Percentiles rank a stretch among this genome's conserved stretches.
Evolutionary conservation across 768 basidiomycete species (phyloP).

Genomic region (Hericium coralloides): DNA sequence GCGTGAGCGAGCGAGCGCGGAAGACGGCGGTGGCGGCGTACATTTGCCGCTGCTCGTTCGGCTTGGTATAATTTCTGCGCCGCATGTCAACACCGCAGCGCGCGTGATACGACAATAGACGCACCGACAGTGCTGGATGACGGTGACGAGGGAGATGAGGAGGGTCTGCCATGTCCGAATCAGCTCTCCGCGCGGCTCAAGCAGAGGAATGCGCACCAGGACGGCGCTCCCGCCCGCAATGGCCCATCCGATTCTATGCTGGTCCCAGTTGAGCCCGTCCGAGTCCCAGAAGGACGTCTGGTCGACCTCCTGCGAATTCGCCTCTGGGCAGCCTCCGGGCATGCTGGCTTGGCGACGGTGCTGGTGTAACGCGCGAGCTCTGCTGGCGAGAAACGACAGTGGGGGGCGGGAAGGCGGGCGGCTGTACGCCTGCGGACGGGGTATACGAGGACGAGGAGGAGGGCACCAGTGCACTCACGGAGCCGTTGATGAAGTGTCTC

Average conservation of each 20-base stretch:
- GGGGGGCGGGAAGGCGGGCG: background rate
- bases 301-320: constrained; percentile 42
- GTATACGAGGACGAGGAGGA: background rate
- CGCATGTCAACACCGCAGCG: background rate
- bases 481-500: no score
- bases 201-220: constrained; percentile 34
- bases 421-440: background rate
- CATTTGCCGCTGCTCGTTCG: constrained; percentile 74
- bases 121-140: constrained; percentile 58
- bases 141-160: constrained; percentile 46
- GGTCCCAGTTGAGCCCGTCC: constrained; percentile 46
- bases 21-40: constrained; percentile 20
- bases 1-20: background rate
- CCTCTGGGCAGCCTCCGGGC: constrained; percentile 33
- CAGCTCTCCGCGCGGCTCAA: background rate
- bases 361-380: background rate
- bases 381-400: no score
- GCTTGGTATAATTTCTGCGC: constrained; percentile 61
- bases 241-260: constrained; percentile 66
- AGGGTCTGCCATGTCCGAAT: constrained; percentile 35
- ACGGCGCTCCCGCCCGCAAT: constrained; percentile 54
- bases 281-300: constrained; percentile 56
- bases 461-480: background rate
- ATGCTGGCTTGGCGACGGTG: background rate
- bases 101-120: constrained; percentile 11